Conservation (phyloP, 495 filamentous ascomycete species). For the Talaromyces ruber region DNA sequence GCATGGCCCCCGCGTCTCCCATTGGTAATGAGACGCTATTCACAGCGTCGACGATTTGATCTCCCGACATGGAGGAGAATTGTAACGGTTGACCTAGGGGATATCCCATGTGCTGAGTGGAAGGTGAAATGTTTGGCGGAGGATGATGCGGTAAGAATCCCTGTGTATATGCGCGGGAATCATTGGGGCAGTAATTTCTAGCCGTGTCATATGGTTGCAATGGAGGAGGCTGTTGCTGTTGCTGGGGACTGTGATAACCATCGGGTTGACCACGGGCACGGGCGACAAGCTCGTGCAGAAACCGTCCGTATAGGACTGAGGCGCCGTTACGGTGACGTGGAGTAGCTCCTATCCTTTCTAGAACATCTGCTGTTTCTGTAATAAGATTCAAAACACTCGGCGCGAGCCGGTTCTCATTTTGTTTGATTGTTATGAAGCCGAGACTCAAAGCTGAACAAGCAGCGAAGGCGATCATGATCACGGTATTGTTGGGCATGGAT, state of each 20-base stretch:
- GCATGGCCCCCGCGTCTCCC: conserved; percentile 25
- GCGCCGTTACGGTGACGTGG: conserved; percentile 57
- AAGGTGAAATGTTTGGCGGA: not conserved
- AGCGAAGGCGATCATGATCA: conserved; percentile 70
- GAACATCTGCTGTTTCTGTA: conserved; percentile 57
- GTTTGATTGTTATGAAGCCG: conserved; percentile 46
- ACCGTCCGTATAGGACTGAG: conserved; percentile 53
- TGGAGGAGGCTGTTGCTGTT: not conserved
- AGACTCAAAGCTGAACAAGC: conserved; percentile 62
- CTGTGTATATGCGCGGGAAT: not conserved
- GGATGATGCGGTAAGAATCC: not conserved
- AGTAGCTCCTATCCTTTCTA: conserved; percentile 58
- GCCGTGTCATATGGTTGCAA: not conserved
- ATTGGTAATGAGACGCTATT: conserved; percentile 50
- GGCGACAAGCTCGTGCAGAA: conserved; percentile 50
- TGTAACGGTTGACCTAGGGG: conserved; percentile 40
- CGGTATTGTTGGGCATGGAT: conserved; percentile 70
- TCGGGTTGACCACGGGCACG: conserved; percentile 15
- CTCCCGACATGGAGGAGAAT: conserved; percentile 60
- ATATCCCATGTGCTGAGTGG: not conserved
- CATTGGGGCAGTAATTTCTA: not conserved
- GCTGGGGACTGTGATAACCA: not conserved
- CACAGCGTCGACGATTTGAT: conserved; percentile 55
- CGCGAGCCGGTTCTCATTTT: conserved; percentile 27
- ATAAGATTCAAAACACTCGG: conserved; percentile 61